Percentiles rank a stretch among this genome's conserved stretches.
phyloP scores from a whole-genome alignment of 139 green algal genomes.

The Chlamydomonas incerta region DNA sequence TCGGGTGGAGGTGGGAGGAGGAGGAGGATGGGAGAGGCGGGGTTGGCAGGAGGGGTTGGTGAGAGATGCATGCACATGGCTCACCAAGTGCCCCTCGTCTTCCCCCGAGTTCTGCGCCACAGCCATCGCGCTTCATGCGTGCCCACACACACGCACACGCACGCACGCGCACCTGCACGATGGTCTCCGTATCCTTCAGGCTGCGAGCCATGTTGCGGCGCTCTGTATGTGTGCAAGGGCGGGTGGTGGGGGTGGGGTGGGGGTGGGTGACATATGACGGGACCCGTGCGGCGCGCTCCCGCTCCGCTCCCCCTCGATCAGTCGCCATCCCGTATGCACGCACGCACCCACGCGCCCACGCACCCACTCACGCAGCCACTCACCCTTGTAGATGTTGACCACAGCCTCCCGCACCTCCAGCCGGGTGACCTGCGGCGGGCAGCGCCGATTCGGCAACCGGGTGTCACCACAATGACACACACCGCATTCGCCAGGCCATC shows the following conservation, averaged over 20 bases:
- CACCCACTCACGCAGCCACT: not conserved
- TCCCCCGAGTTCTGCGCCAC: too few relatives aligned
- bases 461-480: too few relatives aligned
- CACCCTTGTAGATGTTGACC: constrained; percentile 38
- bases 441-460: too few relatives aligned
- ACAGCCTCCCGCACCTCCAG: constrained; percentile 12
- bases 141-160: too few relatives aligned
- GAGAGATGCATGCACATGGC: too few relatives aligned
- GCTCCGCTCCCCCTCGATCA: too few relatives aligned
- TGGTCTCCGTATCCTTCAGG: constrained; percentile 65
- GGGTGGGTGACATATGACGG: not conserved
- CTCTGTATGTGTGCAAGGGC: constrained; percentile 28
- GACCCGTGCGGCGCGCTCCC: not conserved
- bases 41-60: too few relatives aligned
- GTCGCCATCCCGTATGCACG: too few relatives aligned
- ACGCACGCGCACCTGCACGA: constrained; percentile 38
- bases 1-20: not conserved
- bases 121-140: too few relatives aligned
- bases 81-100: too few relatives aligned
- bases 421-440: not conserved
- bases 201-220: constrained; percentile 61
- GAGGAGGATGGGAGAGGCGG: not conserved
- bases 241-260: constrained; percentile 41
- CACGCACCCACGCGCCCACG: too few relatives aligned
- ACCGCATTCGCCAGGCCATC: too few relatives aligned